Evolutionary conservation across 106 monocot species (phyloP).

Genomic region (Narthecium ossifragum): DNA sequence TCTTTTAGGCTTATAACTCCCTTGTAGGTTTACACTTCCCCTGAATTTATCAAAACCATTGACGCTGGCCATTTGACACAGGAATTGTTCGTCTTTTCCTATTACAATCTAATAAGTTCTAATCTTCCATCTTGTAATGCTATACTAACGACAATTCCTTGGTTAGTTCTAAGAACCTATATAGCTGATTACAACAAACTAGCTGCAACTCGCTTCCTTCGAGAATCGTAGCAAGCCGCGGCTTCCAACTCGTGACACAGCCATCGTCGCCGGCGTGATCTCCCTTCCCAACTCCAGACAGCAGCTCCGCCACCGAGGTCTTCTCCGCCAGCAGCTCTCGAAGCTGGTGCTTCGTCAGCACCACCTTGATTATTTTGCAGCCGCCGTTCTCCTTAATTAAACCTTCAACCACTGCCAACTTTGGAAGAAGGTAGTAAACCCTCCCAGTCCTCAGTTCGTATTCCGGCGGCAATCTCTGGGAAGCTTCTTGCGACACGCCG

Average conservation of each 20-base stretch:
- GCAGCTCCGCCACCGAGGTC: conserved; percentile 3
- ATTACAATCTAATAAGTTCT: no score
- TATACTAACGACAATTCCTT: neutral
- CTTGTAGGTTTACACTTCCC: no score
- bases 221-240: conserved; percentile 9
- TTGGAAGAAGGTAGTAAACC: conserved; percentile 13
- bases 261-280: neutral
- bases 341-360: conserved; percentile 18
- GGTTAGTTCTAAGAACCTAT: conserved; percentile 1
- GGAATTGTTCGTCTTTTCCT: no score
- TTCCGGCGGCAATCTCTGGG: neutral
- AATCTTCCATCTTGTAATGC: no score
- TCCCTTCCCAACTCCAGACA: neutral
- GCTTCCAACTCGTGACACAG: conserved; percentile 2
- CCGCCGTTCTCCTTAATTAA: neutral
- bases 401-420: no score
- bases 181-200: neutral
- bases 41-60: no score
- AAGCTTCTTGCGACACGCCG: neutral
- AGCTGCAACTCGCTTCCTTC: conserved; percentile 5
- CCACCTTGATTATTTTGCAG: conserved; percentile 15
- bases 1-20: no score
- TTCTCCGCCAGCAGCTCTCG: conserved; percentile 9
- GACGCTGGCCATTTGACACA: no score
- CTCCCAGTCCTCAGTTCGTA: conserved; percentile 9